Evolutionary conservation across 139 green algal genomes (phyloP), one percentile per base, ranked within the genome.

Genomic region (Astrephomene gubernaculifera): DNA sequence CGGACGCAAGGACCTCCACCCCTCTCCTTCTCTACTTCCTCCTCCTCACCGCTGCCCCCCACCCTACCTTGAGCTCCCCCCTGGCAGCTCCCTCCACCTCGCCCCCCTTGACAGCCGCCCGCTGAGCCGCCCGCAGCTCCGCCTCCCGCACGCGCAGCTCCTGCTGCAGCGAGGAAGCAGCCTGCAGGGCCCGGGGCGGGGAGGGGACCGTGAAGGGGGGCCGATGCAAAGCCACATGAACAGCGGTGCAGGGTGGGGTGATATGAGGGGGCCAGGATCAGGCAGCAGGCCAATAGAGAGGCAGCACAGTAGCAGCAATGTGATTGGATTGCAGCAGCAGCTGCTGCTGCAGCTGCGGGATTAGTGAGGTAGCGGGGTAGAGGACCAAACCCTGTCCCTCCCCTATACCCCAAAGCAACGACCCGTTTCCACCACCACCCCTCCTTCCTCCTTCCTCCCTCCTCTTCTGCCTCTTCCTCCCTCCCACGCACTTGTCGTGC

Each of bases 111-210:
- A n/a, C n/a, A n/a, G n/a, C n/a, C n/a, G n/a, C 53, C 73, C 4
- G 36, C 73, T 69, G 73, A 24, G 35, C 52, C 36, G 25, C 25
- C 54, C 36, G 38, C 53, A 81, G 73, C 73, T 81, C 73, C 73
- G 19, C 35, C 53, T 81, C 73, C 14, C 35, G 24, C 25, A 33
- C 22, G 8, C 36, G 73, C 6, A 81, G 35, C 54, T 81, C 73
- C 21, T 10, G 35, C 73, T 81, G 35, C 33, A 81, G 73, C 53
- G 54, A 35, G 3, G 53, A 31, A 2, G 73, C 33, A 4, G 73
- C 53, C 73, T 81, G 53, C 36, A 49, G 21, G 67, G 6, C 29
- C 31, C 27, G 49, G 14, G 49, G 12, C 49, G 17, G 49, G 14
- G 49, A 57, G 12, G 49, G 49, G 14, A 12, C 49, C 17, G 12